Base-by-base conservation (phyloP, 2,329 filamentous ascomycete species). In the Paracorniculantispora psalliotae region DNA sequence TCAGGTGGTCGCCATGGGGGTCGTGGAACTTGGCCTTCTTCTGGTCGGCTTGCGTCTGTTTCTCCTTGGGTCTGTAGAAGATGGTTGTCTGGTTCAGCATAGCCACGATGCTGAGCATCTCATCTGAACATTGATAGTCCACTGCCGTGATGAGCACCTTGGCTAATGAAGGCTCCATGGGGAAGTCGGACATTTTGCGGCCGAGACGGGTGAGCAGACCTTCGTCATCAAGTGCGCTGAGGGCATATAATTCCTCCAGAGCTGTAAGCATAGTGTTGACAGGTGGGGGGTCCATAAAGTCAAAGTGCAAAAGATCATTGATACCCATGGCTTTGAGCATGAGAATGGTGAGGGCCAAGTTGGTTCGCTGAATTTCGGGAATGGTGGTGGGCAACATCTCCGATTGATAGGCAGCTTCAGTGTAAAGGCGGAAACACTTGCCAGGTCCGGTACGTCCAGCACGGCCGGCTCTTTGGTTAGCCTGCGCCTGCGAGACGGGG, bases 241-340 rank as follows among this genome's bases (percentile, higher is more conserved):
- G 79, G 0, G 92, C 91, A 69, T 99, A 99, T 0, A 99, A 80
- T 70, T 97, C 94, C 74, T 99, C 96, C 3, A 99, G 79, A 0
- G 94, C 94, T 52, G 92, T 96, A 63, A 99, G 82, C 91, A 97
- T 97, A 13, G 94, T 97, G 68, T 97, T 97, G 30, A 94, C 94
- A 0, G 94, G 94, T 0, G 94, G 94, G 0, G 94, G 92, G 68
- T 99, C 94, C 93, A 99, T 97, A 68, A 99, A 99, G 74, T 97
- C 93, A 68, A 99, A 99, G 69, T 96, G 92, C 13, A 99, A 81
- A 1, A 99, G 79, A 69, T 99, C 94, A 69, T 99, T 97, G 73
- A 99, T 97, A 3, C 96, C 94, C 92, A 99, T 97, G 0, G 94
- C 94, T 72, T 99, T 99, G 53, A 99, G 83, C 90, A 97, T 96